Evolutionary conservation across 768 basidiomycete species (phyloP), one percentile per base, ranked within the genome.

Genomic region (Mycena vulgaris): DNA sequence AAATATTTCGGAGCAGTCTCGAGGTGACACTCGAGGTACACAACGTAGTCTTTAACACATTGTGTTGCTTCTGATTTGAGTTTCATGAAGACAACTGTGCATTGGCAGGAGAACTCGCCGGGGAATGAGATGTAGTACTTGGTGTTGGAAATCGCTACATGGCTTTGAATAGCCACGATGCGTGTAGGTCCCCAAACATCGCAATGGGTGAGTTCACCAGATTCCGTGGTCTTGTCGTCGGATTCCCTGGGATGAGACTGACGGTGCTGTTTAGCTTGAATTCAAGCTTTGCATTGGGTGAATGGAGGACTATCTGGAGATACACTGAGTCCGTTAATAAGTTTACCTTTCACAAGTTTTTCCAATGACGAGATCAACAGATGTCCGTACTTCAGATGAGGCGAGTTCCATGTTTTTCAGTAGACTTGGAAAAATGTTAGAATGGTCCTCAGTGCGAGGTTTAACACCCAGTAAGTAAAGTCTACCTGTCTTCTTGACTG

Each of bases 181-280:
- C 30, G 58, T 19, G 58, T 30, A 47, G 61, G 61, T 49, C 61
- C 61, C 48, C 61, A 63, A 23, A 63, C 35, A 45, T 63, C 49
- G 19, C 48, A 51, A 31, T 63, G 61, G 47, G 61, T 63, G 19
- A 63, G 61, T 53, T 63, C 61, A 21, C 61, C 49, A 51, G n/a
- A n/a, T 42, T 63, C 48, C 25, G 49, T 63, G 5, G 51, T 51
- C 49, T 49, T 53, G 49, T 53, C 48, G 9, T 49, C 51, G 19
- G 61, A 49, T 53, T 49, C 61, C 35, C 52, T 63, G 21, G 33
- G 61, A 25, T 51, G 52, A 49, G 48, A 35, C 19, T 52, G 35
- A 37, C 47, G 48, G 39, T 63, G 61, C n/a, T 63, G 48, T 45
- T 63, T 63, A 51, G 48, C 61, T 52, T 52, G 61, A 53, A 63